Conservation (phyloP, 2,329 filamentous ascomycete species). For the Microcyclosporella mali region DNA sequence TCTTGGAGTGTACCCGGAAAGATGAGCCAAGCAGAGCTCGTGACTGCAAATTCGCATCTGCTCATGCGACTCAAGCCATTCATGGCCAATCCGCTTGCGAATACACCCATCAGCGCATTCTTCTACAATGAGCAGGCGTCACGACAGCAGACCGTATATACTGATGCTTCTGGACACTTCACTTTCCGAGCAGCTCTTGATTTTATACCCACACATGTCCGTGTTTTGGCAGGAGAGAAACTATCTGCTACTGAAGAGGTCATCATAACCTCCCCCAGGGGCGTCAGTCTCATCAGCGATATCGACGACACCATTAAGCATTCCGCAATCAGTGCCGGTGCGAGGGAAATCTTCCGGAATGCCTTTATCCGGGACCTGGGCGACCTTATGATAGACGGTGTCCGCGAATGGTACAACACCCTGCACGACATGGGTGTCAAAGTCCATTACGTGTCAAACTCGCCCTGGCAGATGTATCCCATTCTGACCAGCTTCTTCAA, state of each 20-base stretch:
- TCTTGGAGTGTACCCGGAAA: constrained; percentile 51
- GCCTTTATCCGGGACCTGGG: constrained; percentile 82
- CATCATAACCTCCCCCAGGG: constrained; percentile 66
- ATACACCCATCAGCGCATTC: constrained; percentile 79
- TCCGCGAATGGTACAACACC: constrained; percentile 79
- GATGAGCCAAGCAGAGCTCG: constrained; percentile 69
- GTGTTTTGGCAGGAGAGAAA: constrained; percentile 78
- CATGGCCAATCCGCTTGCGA: constrained; percentile 72
- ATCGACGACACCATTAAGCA: constrained; percentile 97
- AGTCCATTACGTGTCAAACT: constrained; percentile 98
- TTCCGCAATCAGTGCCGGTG: constrained; percentile 80
- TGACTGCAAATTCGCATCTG: constrained; percentile 75
- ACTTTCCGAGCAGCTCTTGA: constrained; percentile 70
- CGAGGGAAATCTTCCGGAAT: constrained; percentile 92
- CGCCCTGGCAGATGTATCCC: constrained; percentile 94
- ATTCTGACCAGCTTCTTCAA: constrained; percentile 81
- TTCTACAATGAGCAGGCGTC: constrained; percentile 86
- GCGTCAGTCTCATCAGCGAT: constrained; percentile 91
- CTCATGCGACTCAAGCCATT: constrained; percentile 86
- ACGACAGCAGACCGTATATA: constrained; percentile 75
- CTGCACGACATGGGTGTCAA: constrained; percentile 75
- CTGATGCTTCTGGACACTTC: constrained; percentile 87
- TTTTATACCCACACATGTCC: constrained; percentile 83
- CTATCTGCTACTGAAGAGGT: constrained; percentile 77
- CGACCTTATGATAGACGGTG: constrained; percentile 78